These are phyloP conservation scores for Colletotrichum sp. DNA, from an alignment of 2,329 filamentous ascomycete genomes.

Conservation along the genomic window DNA sequence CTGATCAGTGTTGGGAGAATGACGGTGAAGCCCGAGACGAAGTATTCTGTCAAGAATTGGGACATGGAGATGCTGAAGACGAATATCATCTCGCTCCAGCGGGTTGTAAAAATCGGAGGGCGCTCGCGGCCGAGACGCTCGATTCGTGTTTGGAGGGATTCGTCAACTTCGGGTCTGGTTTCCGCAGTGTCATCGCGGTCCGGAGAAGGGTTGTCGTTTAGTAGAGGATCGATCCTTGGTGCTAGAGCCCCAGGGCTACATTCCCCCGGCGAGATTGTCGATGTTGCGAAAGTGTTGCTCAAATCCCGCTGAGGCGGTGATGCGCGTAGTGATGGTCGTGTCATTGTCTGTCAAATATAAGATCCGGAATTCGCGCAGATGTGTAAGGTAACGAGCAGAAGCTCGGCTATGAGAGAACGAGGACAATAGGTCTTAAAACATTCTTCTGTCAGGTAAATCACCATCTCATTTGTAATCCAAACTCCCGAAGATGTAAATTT, in stretches of 20 bases:
- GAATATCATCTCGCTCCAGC: background rate
- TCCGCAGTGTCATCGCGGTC: background rate
- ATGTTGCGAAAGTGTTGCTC: background rate
- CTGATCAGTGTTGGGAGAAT: background rate
- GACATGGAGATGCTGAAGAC: slow-evolving; percentile 2
- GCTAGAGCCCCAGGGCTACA: background rate
- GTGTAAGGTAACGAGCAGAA: background rate
- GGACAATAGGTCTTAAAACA: background rate
- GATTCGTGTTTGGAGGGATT: background rate
- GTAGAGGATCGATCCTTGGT: background rate
- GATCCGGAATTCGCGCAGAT: background rate
- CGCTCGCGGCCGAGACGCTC: background rate
- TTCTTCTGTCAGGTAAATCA: background rate
- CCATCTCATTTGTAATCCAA: background rate
- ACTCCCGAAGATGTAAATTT: background rate
- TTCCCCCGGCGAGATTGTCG: background rate
- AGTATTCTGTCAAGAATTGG: background rate
- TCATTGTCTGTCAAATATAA: background rate
- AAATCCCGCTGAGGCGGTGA: accelerated
- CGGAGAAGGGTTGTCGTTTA: background rate
- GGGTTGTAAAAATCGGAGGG: background rate
- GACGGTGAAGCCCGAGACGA: background rate
- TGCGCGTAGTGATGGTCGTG: background rate
- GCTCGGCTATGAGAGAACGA: background rate
- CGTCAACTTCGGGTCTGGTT: background rate